Conservation (phyloP, 1,284 basidiomycete genomes). For the Ustilago esculenta region DNA sequence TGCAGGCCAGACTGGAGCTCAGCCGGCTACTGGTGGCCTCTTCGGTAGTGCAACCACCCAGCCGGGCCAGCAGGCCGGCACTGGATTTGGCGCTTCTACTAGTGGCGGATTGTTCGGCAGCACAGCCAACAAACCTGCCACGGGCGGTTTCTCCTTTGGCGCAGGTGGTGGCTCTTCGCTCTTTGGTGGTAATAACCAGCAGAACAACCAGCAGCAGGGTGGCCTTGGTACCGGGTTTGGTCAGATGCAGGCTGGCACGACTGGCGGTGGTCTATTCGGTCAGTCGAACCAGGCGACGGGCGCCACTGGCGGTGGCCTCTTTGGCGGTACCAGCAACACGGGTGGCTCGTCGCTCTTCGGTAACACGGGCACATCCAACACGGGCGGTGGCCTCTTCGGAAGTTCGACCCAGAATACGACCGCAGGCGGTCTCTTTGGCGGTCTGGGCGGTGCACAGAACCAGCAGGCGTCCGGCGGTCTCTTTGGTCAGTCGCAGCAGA, state of each 20-base stretch:
- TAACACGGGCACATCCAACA: slow-evolving; percentile 59
- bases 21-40: slow-evolving; percentile 65
- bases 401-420: slow-evolving; percentile 64
- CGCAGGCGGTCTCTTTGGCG: slow-evolving; percentile 53
- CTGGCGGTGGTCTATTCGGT: slow-evolving; percentile 60
- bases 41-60: slow-evolving; percentile 57
- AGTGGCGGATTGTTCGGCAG: slow-evolving; percentile 67
- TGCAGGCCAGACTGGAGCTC: slow-evolving; percentile 45
- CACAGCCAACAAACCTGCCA: slow-evolving; percentile 43
- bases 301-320: slow-evolving; percentile 53
- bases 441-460: slow-evolving; percentile 44
- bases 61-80: slow-evolving; percentile 60
- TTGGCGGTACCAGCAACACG: slow-evolving; percentile 43
- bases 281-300: slow-evolving; percentile 50
- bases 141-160: slow-evolving; percentile 54
- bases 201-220: slow-evolving; percentile 38
- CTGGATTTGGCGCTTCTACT: slow-evolving; percentile 37
- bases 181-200: slow-evolving; percentile 48
- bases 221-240: slow-evolving; percentile 45
- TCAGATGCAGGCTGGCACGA: slow-evolving; percentile 26
- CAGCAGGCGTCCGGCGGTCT: slow-evolving; percentile 32
- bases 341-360: slow-evolving; percentile 61
- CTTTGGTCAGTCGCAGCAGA: slow-evolving; percentile 39
- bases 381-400: slow-evolving; percentile 70
- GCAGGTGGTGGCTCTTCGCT: slow-evolving; percentile 60